These are phyloP conservation scores for Colletotrichum liriopes DNA, from an alignment of 2,329 filamentous ascomycete genomes.

Conservation along the genomic window DNA sequence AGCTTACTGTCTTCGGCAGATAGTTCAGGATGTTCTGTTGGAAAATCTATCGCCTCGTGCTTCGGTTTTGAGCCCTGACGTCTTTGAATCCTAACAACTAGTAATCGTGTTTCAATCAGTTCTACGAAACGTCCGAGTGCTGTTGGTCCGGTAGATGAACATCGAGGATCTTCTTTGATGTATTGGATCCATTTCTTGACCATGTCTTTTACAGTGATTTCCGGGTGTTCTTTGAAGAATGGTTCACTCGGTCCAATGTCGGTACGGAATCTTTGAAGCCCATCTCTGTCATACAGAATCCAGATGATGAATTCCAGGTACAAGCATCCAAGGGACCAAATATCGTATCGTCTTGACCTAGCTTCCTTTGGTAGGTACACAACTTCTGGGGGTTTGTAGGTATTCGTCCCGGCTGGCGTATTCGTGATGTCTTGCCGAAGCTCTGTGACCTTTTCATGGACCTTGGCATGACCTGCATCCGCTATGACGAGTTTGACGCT, in stretches of 20 bases:
- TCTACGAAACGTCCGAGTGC: background rate
- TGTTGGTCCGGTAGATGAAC: background rate
- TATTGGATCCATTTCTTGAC: background rate
- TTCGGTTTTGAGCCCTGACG: too few relatives aligned
- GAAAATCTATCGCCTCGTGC: background rate
- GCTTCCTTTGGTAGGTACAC: background rate
- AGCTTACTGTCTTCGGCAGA: background rate
- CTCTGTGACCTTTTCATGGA: background rate
- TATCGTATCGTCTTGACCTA: background rate
- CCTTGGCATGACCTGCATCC: background rate
- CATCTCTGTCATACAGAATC: background rate
- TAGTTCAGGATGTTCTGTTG: background rate
- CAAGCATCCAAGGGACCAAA: background rate
- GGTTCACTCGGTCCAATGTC: background rate
- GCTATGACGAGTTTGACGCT: background rate
- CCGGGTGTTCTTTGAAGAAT: background rate
- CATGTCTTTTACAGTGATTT: background rate
- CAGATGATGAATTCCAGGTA: background rate
- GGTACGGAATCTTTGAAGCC: background rate
- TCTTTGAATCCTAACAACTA: background rate
- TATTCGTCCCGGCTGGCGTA: background rate
- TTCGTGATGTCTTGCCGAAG: background rate
- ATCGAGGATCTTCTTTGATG: slow-evolving; percentile 6
- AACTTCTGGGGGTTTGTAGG: background rate
- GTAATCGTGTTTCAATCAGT: background rate